Base-by-base conservation (phyloP, 805 yeast genomes). In the Sporopachydermia lactativora region DNA sequence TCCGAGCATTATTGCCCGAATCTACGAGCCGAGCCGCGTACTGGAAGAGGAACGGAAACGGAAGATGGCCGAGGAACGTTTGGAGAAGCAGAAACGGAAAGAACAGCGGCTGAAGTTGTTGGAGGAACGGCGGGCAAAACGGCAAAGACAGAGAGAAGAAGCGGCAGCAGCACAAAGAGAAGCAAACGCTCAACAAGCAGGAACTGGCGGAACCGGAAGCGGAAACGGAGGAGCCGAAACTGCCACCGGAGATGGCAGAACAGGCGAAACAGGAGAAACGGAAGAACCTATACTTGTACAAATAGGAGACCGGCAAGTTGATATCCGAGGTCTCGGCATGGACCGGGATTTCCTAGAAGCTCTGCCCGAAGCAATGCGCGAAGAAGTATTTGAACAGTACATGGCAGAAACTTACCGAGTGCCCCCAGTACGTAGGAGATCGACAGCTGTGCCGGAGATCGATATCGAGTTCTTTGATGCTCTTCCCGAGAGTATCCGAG, bases 281-380 rank as follows among this genome's bases (percentile, higher is more conserved):
- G 45, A 43, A 3, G 68, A 70, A 13, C 88, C 94, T 0, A 65
- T 81, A 0, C 70, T 68, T 62, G 85, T 88, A 3, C 65, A 65
- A 8, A 79, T 88, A 47, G 86, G 85, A 31, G 94, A 81, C 17
- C 60, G 78, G 18, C 76, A 77, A 39, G 86, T 88, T 28, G 94
- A 88, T 53, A 81, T 88, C 31, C 72, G 88, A 35, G 94, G 92
- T 0, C 77, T 95, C 2, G 96, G 83, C 41, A 84, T 88, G 43
- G 96, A 88, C 59, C 94, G 95, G 0, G 89, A 82, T 48, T 88
- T 85, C 54, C 65, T 88, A 45, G 81, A 79, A 50, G 96, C 95
- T 0, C 66, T 88, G 31, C 96, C 96, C 0, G 95, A 84, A 36
- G 92, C 83, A 41, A 81, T 88, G 82, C 66, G 96, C 39, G 94